A percentile compares a stretch with the other conserved stretches of the same genome.
These are phyloP conservation scores for Naganishia antarctica DNA, from an alignment of 768 basidiomycete species.

Conservation along the genomic window DNA sequence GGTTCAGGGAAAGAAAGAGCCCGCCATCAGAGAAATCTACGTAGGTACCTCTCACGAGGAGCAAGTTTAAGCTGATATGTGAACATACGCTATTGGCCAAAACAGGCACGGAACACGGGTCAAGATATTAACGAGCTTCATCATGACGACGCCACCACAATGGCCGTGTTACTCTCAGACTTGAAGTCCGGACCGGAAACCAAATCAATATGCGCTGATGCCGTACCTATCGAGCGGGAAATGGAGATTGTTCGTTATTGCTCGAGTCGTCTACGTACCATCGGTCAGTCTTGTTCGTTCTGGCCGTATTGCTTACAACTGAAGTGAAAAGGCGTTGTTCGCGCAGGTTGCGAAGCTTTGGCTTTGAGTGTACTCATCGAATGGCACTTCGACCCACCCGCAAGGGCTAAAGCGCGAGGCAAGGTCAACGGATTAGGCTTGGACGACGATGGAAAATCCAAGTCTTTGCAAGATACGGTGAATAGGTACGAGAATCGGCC, in stretches of 20 bases:
- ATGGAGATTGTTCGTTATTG: conserved; percentile 13
- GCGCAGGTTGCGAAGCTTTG: conserved; percentile 22
- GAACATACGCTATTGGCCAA: too few species aligned
- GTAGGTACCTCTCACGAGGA: too few species aligned
- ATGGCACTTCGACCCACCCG: conserved; percentile 1
- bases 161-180: conserved; percentile 8
- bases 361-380: conserved; percentile 2
- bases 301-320: background rate
- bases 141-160: background rate
- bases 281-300: background rate
- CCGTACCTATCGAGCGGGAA: conserved; percentile 5
- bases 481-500: conserved; percentile 22
- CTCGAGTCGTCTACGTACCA: conserved; percentile 9
- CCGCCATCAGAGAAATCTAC: background rate
- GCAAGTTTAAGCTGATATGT: too few species aligned
- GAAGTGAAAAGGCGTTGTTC: background rate
- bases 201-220: conserved; percentile 1
- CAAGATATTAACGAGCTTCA: background rate
- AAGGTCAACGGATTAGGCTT: conserved; percentile 28
- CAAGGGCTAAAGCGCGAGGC: conserved; percentile 55
- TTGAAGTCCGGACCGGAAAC: background rate
- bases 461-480: too few species aligned
- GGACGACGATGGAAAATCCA: background rate
- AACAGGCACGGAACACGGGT: too few species aligned
- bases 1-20: conserved; percentile 62